phyloP scores from a whole-genome alignment of 805 yeast genomes.

The Kodamaea jinghongensis region DNA sequence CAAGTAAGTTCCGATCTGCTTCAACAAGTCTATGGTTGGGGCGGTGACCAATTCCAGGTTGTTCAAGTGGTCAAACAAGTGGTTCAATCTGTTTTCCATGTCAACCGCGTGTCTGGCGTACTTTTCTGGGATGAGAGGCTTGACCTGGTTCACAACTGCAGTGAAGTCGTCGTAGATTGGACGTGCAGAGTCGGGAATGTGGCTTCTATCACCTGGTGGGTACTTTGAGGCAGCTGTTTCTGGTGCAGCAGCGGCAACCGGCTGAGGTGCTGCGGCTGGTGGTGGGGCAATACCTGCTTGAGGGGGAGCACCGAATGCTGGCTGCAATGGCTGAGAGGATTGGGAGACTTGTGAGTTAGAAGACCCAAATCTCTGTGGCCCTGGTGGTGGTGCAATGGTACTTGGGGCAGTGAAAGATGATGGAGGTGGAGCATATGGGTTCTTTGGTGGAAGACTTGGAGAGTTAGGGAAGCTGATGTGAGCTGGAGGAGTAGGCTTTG shows the following conservation, averaged over 20 bases:
- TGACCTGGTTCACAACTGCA: constrained; percentile 54
- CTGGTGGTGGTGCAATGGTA: constrained; percentile 10
- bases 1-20: constrained; percentile 49
- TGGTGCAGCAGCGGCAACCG: constrained; percentile 17
- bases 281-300: constrained; percentile 13
- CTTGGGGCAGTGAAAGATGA: constrained; percentile 7
- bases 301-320: constrained; percentile 12
- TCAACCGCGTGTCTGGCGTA: constrained; percentile 72
- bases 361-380: constrained; percentile 24
- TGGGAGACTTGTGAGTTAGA: constrained; percentile 24
- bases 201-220: constrained; percentile 68
- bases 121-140: constrained; percentile 73
- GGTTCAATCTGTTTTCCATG: constrained; percentile 75
- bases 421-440: constrained; percentile 39
- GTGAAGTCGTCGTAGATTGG: constrained; percentile 60
- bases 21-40: constrained; percentile 54
- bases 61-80: constrained; percentile 75
- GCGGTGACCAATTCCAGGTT: constrained; percentile 62
- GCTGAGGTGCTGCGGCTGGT: constrained; percentile 5
- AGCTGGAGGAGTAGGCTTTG: constrained; percentile 3
- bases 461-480: constrained; percentile 3
- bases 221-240: constrained; percentile 20
- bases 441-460: constrained; percentile 24
- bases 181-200: constrained; percentile 55
- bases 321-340: constrained; percentile 7